Base-by-base conservation (phyloP, 2,329 filamentous ascomycete genomes). In the Ophiostoma himal-ulmi region DNA sequence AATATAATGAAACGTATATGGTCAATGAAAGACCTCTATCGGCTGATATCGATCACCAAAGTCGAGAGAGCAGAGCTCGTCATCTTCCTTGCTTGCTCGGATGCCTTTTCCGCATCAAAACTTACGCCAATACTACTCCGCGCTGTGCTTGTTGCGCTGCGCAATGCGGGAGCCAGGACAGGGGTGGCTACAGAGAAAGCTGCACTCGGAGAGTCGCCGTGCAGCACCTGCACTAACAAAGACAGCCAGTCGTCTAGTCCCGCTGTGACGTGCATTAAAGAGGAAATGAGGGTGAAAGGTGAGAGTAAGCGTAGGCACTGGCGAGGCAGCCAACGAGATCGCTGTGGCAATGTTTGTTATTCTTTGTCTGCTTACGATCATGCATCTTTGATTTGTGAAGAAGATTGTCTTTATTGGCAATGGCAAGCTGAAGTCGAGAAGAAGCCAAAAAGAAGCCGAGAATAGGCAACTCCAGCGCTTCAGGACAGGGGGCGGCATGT, bases 221-320 rank as follows among this genome's bases (percentile, higher is more conserved):
- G 30, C 30, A 39, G 11, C 11, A 10, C 37, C 13, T 39, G 14
- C 44, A 48, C 44, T 20, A 48, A 20, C 14, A 48, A 48, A 44
- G 14, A 17, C 39, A 44, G 14, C 14, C 11, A 3, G 7, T 44
- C 14, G 14, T 48, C 44, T 20, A 17, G n/a, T 57, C 52, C 52
- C 22, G n/a, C 22, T 4, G 30, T 62, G 57, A 62, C 57, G 57
- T 62, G 57, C 57, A 62, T 62, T 13, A 57, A 26, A 57, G 57
- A 17, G 5, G 36, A 39, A 20, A 20, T 44, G 37, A n/a, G 54
- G 26, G 22, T 57, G 37, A 57, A 57, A 62, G 44, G 6, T 8
- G 20, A 8, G 52, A 44, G 48, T n/a, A 54, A 22, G 48, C 26
- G 22, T 4, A 8, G 26, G 54, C 30, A 22, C 10, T 30, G 57